These are phyloP conservation scores for Pulveroboletus sp. DNA, from an alignment of 768 basidiomycete genomes.

Conservation along the genomic window DNA sequence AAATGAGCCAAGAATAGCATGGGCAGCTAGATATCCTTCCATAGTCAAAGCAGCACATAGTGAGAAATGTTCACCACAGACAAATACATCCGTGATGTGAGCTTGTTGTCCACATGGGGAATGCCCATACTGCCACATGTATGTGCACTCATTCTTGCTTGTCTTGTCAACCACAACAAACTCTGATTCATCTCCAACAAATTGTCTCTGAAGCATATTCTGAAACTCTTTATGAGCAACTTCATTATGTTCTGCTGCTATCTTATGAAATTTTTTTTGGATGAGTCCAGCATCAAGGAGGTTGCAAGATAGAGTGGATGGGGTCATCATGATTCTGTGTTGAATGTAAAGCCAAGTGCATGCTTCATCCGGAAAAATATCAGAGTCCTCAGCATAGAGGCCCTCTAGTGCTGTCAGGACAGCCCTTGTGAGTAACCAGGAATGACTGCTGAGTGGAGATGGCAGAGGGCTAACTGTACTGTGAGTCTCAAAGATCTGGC, in stretches of 20 bases:
- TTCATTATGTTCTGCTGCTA: constrained; percentile 1
- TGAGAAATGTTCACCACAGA: not conserved
- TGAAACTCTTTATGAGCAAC: not conserved
- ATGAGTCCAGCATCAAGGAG: constrained; percentile 7
- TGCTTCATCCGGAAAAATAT: constrained; percentile 2
- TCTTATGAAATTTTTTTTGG: not conserved
- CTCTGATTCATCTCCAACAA: constrained; percentile 1
- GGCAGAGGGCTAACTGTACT: not conserved
- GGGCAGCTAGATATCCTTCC: not conserved
- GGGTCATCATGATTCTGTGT: constrained; percentile 22
- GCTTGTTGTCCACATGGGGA: not conserved
- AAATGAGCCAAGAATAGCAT: not conserved
- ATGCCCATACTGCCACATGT: not conserved
- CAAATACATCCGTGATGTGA: not conserved
- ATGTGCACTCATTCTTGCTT: not conserved
- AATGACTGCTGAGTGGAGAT: not conserved
- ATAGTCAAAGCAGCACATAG: constrained; percentile 34
- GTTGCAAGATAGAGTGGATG: constrained; percentile 13
- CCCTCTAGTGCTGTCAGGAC: not conserved
- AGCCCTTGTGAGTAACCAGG: not conserved
- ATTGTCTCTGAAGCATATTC: not conserved
- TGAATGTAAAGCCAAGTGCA: constrained; percentile 10
- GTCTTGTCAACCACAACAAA: constrained; percentile 10
- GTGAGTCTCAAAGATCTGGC: not conserved
- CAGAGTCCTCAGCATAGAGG: not conserved